Base-by-base conservation (phyloP, 768 basidiomycete genomes). In the Rhizopogon vulgaris region DNA sequence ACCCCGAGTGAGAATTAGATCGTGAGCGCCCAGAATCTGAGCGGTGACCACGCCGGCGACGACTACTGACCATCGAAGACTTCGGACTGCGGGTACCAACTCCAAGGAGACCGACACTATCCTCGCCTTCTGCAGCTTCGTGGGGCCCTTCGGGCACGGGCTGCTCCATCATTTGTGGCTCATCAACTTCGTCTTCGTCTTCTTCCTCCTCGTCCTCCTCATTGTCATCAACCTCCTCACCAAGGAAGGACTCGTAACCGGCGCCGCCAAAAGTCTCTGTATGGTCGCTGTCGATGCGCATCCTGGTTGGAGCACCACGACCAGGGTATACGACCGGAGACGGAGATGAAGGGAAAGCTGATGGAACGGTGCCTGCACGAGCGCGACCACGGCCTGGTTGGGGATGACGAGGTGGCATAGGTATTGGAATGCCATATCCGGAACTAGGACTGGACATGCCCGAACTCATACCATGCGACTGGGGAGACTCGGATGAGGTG, bases 111-210 rank as follows among this genome's bases (percentile, higher is more conserved):
- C 82, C 84, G 34, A 85, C 77, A 43, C 73, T 72, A 58, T 85
- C 83, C 38, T 83, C 81, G 34, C 75, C 73, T 62, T 85, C 83
- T n/a, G 74, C 80, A 38, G 76, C 83, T 55, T 84, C 80, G 34
- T 79, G 73, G 4, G 73, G 72, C 4, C 77, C 78, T 47, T 81
- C 82, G 17, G 76, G 74, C 52, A 75, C 74, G 6, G 76, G 71
- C 38, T 70, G 69, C 42, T 73, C 69, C 65, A 65, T 68, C 67
- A 70, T 73, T 54, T 60, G 60, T 6, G 66, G 60, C 49, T 73
- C 71, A 56, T 67, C 60, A 1, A 64, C 66, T 2, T 69, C 69
- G 42, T 65, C 66, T 2, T 69, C 69, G 42, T 65, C 69, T 1
- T 69, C 69, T 38, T 65, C 70, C 25, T 58, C 49, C 28, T 38